phyloP scores from a whole-genome alignment of 148 eudicot species.

The Rhododendron ferrugineum region DNA sequence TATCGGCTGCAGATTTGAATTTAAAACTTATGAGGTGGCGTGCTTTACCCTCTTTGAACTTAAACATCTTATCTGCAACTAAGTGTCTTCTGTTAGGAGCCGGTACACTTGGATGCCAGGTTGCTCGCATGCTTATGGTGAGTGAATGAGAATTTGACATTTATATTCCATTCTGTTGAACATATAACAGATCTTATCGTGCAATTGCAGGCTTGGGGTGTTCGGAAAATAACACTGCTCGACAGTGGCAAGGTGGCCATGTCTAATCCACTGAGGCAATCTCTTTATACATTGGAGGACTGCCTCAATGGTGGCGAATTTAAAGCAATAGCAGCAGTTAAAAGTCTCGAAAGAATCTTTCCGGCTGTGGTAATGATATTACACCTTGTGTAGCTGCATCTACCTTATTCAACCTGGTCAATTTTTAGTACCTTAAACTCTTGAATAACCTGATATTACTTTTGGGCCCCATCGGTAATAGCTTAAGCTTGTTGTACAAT shows the following conservation, averaged over 20 bases:
- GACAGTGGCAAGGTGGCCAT: constrained; percentile 91
- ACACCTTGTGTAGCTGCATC: neutral
- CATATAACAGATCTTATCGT: neutral
- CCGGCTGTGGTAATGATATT: constrained; percentile 66
- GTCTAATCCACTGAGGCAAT: constrained; percentile 95
- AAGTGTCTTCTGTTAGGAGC: constrained; percentile 95
- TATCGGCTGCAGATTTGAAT: constrained; percentile 89
- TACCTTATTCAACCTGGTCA: neutral
- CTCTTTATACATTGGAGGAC: constrained; percentile 77
- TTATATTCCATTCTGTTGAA: neutral
- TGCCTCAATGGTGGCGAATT: constrained; percentile 81
- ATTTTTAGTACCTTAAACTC: neutral
- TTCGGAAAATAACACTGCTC: constrained; percentile 73
- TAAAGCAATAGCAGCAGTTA: constrained; percentile 74
- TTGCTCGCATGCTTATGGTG: constrained; percentile 95
- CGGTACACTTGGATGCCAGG: constrained; percentile 97
- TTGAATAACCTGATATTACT: too few relatives aligned
- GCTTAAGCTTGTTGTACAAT: neutral
- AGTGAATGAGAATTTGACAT: constrained; percentile 17
- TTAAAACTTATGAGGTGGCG: constrained; percentile 96
- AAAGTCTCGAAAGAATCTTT: constrained; percentile 62
- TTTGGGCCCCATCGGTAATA: neutral
- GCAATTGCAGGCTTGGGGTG: constrained; percentile 85
- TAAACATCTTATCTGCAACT: constrained; percentile 49
- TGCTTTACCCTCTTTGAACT: constrained; percentile 76